Percentiles rank a stretch among this genome's conserved stretches.
Evolutionary conservation across 2,329 filamentous ascomycete genomes (phyloP).

Genomic region (Ploettnerulaceae sp.): DNA sequence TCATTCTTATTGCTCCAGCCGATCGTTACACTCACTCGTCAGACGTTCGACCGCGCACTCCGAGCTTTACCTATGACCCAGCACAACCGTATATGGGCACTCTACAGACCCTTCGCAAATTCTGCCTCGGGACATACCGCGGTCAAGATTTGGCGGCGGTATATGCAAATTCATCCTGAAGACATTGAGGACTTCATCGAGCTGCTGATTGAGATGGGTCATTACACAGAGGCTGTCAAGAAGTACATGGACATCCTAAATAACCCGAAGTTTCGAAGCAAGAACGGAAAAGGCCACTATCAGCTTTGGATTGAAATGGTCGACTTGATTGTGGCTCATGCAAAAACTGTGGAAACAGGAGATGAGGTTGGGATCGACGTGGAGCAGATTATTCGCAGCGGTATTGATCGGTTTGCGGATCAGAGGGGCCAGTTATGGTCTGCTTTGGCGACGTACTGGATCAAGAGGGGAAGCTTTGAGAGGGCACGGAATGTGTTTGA

Average conservation of each 20-base stretch:
- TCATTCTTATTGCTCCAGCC: slow-evolving; percentile 86
- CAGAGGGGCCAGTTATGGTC: slow-evolving; percentile 95
- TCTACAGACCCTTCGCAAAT: slow-evolving; percentile 87
- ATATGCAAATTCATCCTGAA: slow-evolving; percentile 96
- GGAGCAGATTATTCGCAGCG: slow-evolving; percentile 87
- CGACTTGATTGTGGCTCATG: slow-evolving; percentile 86
- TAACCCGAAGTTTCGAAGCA: slow-evolving; percentile 85
- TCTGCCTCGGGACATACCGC: slow-evolving; percentile 87
- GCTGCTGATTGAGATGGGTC: slow-evolving; percentile 70
- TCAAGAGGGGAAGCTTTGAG: slow-evolving; percentile 87
- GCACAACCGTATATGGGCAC: slow-evolving; percentile 89
- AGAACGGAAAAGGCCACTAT: slow-evolving; percentile 89
- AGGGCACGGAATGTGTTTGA: slow-evolving; percentile 90
- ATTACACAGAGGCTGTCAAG: slow-evolving; percentile 87
- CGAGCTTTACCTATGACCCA: slow-evolving; percentile 90
- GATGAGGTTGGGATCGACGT: slow-evolving; percentile 82
- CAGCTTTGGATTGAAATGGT: slow-evolving; percentile 98
- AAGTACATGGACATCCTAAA: slow-evolving; percentile 90
- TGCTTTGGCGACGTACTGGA: slow-evolving; percentile 94
- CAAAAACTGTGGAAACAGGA: slow-evolving; percentile 75
- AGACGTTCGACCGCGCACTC: slow-evolving; percentile 86
- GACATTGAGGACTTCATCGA: slow-evolving; percentile 95
- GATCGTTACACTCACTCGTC: slow-evolving; percentile 79
- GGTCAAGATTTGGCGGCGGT: slow-evolving; percentile 88
- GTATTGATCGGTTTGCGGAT: slow-evolving; percentile 84